These are phyloP conservation scores for Podospora fimiseda DNA, from an alignment of 495 filamentous ascomycete species.

Conservation along the genomic window DNA sequence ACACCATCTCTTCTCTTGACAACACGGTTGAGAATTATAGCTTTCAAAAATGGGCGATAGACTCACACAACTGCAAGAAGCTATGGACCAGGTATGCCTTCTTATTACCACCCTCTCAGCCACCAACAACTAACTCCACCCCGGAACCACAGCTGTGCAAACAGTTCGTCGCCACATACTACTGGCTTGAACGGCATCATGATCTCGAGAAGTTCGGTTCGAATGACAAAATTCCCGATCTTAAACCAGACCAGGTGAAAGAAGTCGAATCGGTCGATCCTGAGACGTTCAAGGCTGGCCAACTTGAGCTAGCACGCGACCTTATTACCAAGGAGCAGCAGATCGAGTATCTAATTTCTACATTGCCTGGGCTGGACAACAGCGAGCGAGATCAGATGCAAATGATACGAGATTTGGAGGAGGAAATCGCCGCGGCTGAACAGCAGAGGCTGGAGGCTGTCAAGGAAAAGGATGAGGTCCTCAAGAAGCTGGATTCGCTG, in stretches of 20 bases:
- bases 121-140: neutral
- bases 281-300: slow-evolving; percentile 59
- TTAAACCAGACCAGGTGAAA: slow-evolving; percentile 44
- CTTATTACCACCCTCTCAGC: neutral
- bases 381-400: slow-evolving; percentile 76
- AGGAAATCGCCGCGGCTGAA: slow-evolving; percentile 68
- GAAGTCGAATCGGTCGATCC: slow-evolving; percentile 57
- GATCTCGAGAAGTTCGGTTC: slow-evolving; percentile 60
- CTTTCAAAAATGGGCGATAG: slow-evolving; percentile 68
- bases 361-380: slow-evolving; percentile 78
- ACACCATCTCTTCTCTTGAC: too few species aligned
- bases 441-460: slow-evolving; percentile 62
- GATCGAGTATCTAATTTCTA: slow-evolving; percentile 79
- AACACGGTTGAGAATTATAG: too few species aligned
- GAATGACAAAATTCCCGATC: slow-evolving; percentile 51
- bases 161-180: slow-evolving; percentile 80
- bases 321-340: slow-evolving; percentile 88
- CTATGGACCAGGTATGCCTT: slow-evolving; percentile 71
- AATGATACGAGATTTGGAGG: slow-evolving; percentile 68
- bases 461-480: slow-evolving; percentile 60
- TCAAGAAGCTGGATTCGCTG: slow-evolving; percentile 61
- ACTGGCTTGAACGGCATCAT: slow-evolving; percentile 78
- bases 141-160: slow-evolving; percentile 59
- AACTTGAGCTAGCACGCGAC: slow-evolving; percentile 78
- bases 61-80: slow-evolving; percentile 90